Conservation (phyloP, 164 flowering plant species). For the Berberis thunbergii region DNA sequence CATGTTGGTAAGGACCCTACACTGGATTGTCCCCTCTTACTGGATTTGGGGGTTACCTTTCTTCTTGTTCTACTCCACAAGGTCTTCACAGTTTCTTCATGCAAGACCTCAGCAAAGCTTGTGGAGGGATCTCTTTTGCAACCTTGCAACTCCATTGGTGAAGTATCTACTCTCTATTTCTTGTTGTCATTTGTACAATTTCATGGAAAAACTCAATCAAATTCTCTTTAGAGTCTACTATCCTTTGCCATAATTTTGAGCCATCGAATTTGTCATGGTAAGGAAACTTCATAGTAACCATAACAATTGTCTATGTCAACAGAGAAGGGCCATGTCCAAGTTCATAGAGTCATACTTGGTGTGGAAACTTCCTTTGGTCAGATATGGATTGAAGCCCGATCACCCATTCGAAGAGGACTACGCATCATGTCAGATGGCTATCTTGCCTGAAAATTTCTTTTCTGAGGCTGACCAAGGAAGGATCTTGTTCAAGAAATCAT, state of each 20-base stretch:
- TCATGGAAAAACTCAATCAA: too few species aligned
- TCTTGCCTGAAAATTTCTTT: slow-evolving; percentile 80
- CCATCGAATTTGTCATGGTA: too few species aligned
- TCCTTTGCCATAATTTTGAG: too few species aligned
- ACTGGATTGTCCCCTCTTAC: slow-evolving; percentile 89
- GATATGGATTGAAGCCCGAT: slow-evolving; percentile 76
- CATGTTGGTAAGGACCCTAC: slow-evolving; percentile 76
- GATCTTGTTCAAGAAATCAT: slow-evolving; percentile 54
- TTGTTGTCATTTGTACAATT: neutral
- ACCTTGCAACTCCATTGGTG: slow-evolving; percentile 66
- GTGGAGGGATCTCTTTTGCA: slow-evolving; percentile 36
- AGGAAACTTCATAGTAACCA: too few species aligned
- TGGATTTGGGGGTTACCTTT: slow-evolving; percentile 88
- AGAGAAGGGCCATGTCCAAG: slow-evolving; percentile 57
- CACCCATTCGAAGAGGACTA: slow-evolving; percentile 93
- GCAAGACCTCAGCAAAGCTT: slow-evolving; percentile 65
- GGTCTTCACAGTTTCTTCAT: slow-evolving; percentile 75
- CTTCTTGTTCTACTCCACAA: slow-evolving; percentile 75
- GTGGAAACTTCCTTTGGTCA: slow-evolving; percentile 68
- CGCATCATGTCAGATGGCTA: slow-evolving; percentile 92
- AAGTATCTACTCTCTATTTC: neutral
- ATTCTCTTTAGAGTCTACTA: too few species aligned
- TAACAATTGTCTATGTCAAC: slow-evolving; percentile 6
- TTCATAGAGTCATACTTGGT: slow-evolving; percentile 65
- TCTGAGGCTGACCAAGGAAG: slow-evolving; percentile 71